A percentile compares a stretch with the other conserved stretches of the same genome.
These are phyloP conservation scores for Angomonas deanei DNA, from an alignment of 208 protist species.

Conservation along the genomic window DNA sequence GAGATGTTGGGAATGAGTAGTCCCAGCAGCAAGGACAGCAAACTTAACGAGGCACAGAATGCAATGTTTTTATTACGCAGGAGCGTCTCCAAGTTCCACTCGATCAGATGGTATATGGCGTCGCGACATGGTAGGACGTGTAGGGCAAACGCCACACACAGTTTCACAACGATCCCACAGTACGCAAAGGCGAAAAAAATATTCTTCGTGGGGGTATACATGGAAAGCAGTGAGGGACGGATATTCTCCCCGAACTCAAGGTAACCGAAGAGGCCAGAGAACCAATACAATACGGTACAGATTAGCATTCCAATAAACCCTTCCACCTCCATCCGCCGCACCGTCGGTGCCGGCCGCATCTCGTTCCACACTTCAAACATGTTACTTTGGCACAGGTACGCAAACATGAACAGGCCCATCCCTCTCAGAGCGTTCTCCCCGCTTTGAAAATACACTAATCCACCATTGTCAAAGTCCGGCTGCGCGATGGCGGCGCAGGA, in stretches of 20 bases:
- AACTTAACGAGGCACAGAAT: conserved; percentile 29
- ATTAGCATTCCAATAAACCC: conserved; percentile 47
- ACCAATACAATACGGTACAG: conserved; percentile 65
- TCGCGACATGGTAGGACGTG: conserved; percentile 66
- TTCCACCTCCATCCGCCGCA: conserved; percentile 37
- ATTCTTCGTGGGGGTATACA: conserved; percentile 51
- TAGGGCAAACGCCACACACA: conserved; percentile 69
- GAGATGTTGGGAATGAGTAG: conserved; percentile 75
- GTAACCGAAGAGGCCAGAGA: conserved; percentile 73
- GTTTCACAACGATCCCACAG: conserved; percentile 55
- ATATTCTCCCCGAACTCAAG: conserved; percentile 45
- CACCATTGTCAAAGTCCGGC: conserved; percentile 17
- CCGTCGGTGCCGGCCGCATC: conserved; percentile 27
- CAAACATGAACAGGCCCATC: conserved; percentile 54
- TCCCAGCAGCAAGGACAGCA: conserved; percentile 41
- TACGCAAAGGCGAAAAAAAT: conserved; percentile 61
- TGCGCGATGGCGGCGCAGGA: conserved; percentile 17
- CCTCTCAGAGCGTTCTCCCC: conserved; percentile 35
- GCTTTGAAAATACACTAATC: conserved; percentile 22
- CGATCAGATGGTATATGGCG: conserved; percentile 45
- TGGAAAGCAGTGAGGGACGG: conserved; percentile 40
- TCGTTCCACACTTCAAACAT: conserved; percentile 55
- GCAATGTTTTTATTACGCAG: conserved; percentile 50
- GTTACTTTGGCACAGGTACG: conserved; percentile 68
- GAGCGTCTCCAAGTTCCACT: conserved; percentile 46